These are phyloP conservation scores for Botryococcus braunii DNA, from an alignment of 163 green algal species.

Conservation along the genomic window DNA sequence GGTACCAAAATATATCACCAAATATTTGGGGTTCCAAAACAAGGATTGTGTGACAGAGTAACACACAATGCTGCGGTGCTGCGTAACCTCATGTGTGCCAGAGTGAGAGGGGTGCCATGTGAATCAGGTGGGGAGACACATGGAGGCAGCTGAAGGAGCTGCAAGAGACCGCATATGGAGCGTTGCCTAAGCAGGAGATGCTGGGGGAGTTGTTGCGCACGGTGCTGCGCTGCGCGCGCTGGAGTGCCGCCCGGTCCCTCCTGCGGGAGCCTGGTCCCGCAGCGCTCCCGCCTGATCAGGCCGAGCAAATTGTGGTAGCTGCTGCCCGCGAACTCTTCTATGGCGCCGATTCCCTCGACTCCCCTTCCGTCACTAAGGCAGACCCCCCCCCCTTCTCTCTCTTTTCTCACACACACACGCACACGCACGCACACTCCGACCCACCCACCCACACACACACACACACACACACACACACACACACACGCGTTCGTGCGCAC, in stretches of 20 bases:
- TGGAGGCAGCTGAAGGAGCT: slow-evolving; percentile 19
- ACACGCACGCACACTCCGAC: too few relatives aligned
- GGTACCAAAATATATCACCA: too few relatives aligned
- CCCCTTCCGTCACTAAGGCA: slow-evolving; percentile 3
- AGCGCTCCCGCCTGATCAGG: slow-evolving; percentile 3
- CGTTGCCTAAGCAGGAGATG: slow-evolving; percentile 10
- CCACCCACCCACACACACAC: too few relatives aligned
- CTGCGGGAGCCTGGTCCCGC: slow-evolving; percentile 4
- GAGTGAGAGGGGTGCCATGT: too few relatives aligned
- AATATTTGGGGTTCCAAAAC: too few relatives aligned
- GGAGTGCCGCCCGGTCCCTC: slow-evolving; percentile 15
- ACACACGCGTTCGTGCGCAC: too few relatives aligned
- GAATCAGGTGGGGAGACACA: slow-evolving; percentile 24
- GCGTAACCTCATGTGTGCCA: too few relatives aligned
- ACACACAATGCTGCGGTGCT: too few relatives aligned
- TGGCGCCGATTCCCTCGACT: slow-evolving; percentile 2
- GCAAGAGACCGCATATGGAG: slow-evolving; percentile 9
- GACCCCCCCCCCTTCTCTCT: too few relatives aligned
- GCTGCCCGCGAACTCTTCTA: slow-evolving; percentile 19
- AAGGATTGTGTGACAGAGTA: too few relatives aligned
- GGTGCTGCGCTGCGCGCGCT: slow-evolving; percentile 21
- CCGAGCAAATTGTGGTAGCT: slow-evolving; percentile 24
- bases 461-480: too few relatives aligned
- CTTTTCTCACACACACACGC: too few relatives aligned
- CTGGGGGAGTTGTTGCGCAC: slow-evolving; percentile 16